Base-by-base conservation (phyloP, 225 moss, liverwort and hornwort species). In the Straminergon stramineum region DNA sequence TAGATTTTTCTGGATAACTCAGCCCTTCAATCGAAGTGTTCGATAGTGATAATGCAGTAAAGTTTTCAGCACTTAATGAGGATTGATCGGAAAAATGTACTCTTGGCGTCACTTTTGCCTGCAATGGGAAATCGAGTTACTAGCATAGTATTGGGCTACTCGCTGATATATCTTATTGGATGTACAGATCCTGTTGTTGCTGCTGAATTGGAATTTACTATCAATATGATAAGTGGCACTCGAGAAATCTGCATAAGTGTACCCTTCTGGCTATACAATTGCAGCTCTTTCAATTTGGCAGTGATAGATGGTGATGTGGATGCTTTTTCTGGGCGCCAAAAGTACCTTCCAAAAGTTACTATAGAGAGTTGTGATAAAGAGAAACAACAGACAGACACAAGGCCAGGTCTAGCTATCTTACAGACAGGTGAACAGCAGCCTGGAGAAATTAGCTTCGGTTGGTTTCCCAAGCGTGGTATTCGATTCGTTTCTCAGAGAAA, bases 261-360 rank as follows among this genome's bases (percentile, higher is more conserved):
- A 90, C 97, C 98, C 71, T 98, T 98, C 88, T 98, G 98, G 96
- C 91, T 98, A 75, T 98, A 93, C 91, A 98, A 98, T 88, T 98
- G 98, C 88, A 97, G 93, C 88, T 87, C 87, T 88, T 89, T 96
- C 65, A 91, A 95, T 83, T 87, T 98, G 84, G 96, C 94, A 84
- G 94, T 98, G 21, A 95, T 96, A 89, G 98, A 98, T 90, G 98
- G 98, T 88, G 96, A 98, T 91, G 94, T 96, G 87, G 98, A 98
- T 93, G 85, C 91, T 84, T 92, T 87, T 81, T 94, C 96, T 88
- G 96, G 95, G 86, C 86, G 92, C 80, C 94, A 96, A 89, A 95
- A 93, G 86, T 89, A 86, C 74, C 94, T 98, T 86, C 90, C 86
- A 83, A 93, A 91, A 87, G 87, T 94, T 76, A 75, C 88, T 71